Evolutionary conservation across 139 green algal species (phyloP).

Genomic region (Diplosphaera chodatii): DNA sequence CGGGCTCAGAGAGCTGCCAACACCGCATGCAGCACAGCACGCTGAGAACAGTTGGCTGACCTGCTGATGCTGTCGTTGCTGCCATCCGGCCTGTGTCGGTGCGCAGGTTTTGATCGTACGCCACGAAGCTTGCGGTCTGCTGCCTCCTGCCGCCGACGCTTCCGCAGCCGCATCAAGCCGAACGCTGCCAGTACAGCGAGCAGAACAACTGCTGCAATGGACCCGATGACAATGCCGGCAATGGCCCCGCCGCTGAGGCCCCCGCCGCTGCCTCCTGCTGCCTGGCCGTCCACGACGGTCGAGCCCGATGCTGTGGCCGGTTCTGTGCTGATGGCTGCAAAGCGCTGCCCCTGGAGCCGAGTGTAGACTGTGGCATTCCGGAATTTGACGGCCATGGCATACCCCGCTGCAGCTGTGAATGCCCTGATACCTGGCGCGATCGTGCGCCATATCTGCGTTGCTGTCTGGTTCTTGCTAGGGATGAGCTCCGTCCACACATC

Average conservation of each 20-base stretch:
- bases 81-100: too few species aligned
- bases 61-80: too few species aligned
- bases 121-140: too few species aligned
- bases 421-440: background rate
- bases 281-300: too few species aligned
- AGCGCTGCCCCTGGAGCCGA: background rate
- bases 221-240: background rate
- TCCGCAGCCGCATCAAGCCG: background rate
- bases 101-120: too few species aligned
- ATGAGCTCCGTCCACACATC: background rate
- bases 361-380: background rate
- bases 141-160: background rate
- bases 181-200: background rate
- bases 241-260: background rate
- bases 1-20: too few species aligned
- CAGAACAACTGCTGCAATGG: background rate
- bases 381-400: background rate
- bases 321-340: background rate
- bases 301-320: background rate
- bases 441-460: background rate
- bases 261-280: background rate
- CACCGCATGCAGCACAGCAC: too few species aligned
- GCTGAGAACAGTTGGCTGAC: too few species aligned
- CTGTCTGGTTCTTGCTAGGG: background rate
- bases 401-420: background rate